phyloP scores from a whole-genome alignment of 768 basidiomycete genomes.

The Boletellus ananiceps region DNA sequence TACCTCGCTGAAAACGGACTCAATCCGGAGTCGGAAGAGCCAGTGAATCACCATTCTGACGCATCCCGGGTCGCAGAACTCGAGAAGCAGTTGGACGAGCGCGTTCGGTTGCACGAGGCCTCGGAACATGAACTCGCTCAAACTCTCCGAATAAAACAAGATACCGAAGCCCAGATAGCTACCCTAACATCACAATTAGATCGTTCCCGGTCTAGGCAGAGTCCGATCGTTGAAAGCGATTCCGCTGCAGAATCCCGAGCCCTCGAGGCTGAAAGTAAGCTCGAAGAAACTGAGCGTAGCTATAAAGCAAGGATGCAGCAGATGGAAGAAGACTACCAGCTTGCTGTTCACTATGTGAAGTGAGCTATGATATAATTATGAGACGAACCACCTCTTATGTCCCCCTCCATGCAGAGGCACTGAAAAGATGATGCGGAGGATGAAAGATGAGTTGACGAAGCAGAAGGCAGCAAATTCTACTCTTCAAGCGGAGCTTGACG shows the following conservation, averaged over 20 bases:
- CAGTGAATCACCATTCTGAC: conserved; percentile 32
- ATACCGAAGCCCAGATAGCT: conserved; percentile 67
- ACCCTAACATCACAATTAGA: conserved; percentile 65
- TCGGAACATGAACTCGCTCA: conserved; percentile 73
- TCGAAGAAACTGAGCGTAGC: conserved; percentile 71
- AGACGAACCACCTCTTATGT: conserved; percentile 13
- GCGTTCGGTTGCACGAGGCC: conserved; percentile 64
- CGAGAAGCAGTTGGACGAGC: conserved; percentile 73
- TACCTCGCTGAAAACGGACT: conserved; percentile 89
- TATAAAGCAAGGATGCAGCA: conserved; percentile 81
- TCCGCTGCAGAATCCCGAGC: conserved; percentile 43
- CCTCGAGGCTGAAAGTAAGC: conserved; percentile 68
- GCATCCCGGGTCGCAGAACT: conserved; percentile 62
- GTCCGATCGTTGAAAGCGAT: conserved; percentile 41
- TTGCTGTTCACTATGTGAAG: conserved; percentile 98
- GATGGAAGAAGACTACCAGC: conserved; percentile 93
- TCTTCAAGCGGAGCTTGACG: conserved; percentile 83
- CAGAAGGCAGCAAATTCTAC: conserved; percentile 78
- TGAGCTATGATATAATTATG: conserved; percentile 38
- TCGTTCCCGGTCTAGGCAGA: conserved; percentile 53
- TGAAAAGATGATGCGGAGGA: conserved; percentile 94
- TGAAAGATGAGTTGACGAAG: conserved; percentile 92
- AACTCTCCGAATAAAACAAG: conserved; percentile 60
- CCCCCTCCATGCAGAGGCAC: conserved; percentile 61
- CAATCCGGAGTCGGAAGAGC: conserved; percentile 64